These are phyloP conservation scores for Panaeolus cyanescens DNA, from an alignment of 768 basidiomycete species.

Conservation along the genomic window DNA sequence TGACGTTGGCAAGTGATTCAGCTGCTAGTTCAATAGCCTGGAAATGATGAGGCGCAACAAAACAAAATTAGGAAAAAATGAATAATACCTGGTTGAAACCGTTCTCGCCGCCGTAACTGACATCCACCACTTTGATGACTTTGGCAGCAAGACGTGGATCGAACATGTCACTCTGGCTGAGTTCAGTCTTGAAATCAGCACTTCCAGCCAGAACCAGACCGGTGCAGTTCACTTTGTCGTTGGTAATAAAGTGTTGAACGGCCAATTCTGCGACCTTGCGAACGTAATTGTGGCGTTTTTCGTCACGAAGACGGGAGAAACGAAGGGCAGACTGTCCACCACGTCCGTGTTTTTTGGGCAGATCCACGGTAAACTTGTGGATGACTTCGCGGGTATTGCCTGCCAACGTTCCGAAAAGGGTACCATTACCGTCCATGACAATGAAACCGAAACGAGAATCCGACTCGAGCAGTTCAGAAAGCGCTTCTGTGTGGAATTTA, in stretches of 20 bases:
- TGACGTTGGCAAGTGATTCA: constrained; percentile 96
- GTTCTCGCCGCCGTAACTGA: constrained; percentile 98
- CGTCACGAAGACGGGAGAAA: constrained; percentile 99
- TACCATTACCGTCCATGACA: constrained; percentile 99
- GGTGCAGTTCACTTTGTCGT: constrained; percentile 97
- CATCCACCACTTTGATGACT: constrained; percentile 97
- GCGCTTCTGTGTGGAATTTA: constrained; percentile 98
- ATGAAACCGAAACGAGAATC: constrained; percentile 99
- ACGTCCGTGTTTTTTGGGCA: constrained; percentile 99
- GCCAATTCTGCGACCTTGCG: constrained; percentile 97
- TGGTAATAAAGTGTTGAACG: constrained; percentile 97
- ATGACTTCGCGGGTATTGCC: constrained; percentile 97
- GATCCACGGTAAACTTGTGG: constrained; percentile 98
- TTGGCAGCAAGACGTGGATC: constrained; percentile 87
- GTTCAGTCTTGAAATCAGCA: constrained; percentile 98
- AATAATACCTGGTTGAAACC: constrained; percentile 93
- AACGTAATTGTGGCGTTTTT: constrained; percentile 99
- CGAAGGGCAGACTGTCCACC: constrained; percentile 99
- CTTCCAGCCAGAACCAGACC: constrained; percentile 95
- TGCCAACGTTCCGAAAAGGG: constrained; percentile 92
- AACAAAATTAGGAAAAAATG: not conserved
- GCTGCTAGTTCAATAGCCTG: constrained; percentile 97
- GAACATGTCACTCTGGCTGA: constrained; percentile 95
- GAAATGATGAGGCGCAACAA: constrained; percentile 4
- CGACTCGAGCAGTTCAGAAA: constrained; percentile 94